Evolutionary conservation across 768 basidiomycete genomes (phyloP).

Genomic region (Mycena vulgaris): DNA sequence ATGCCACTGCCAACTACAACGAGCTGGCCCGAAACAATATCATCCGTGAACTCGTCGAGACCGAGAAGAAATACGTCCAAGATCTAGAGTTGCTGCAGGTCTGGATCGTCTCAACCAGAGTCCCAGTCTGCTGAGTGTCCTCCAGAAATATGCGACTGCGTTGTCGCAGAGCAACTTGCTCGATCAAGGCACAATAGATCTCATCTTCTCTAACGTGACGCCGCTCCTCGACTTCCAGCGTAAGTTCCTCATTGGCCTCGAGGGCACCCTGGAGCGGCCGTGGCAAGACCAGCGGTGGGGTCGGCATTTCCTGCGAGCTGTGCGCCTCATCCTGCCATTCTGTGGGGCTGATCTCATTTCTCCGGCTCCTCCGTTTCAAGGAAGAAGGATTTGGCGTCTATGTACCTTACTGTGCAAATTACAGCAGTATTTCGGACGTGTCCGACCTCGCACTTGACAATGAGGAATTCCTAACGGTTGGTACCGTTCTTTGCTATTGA

Average conservation of each 20-base stretch:
- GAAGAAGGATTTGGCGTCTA: background rate
- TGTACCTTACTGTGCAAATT: background rate
- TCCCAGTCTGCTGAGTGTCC: background rate
- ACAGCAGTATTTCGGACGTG: background rate
- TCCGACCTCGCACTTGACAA: background rate
- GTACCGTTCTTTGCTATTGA: background rate
- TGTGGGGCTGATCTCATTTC: constrained; percentile 15
- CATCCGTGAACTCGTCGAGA: constrained; percentile 48
- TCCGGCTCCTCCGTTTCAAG: background rate
- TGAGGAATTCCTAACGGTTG: background rate
- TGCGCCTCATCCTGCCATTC: background rate
- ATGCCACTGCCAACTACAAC: constrained; percentile 70
- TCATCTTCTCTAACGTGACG: background rate
- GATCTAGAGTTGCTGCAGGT: background rate
- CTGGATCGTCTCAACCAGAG: background rate
- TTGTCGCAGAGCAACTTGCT: background rate
- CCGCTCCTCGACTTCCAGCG: constrained; percentile 80
- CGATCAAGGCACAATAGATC: background rate
- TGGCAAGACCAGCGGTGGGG: background rate
- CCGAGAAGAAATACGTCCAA: background rate
- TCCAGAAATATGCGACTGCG: background rate
- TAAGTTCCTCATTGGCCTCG: constrained; percentile 90
- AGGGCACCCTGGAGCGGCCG: constrained; percentile 78
- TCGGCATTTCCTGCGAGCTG: background rate
- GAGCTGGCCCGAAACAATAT: constrained; percentile 83